phyloP scores from a whole-genome alignment of 2,329 filamentous ascomycete species.

The Pseudogymnoascus sp. region DNA sequence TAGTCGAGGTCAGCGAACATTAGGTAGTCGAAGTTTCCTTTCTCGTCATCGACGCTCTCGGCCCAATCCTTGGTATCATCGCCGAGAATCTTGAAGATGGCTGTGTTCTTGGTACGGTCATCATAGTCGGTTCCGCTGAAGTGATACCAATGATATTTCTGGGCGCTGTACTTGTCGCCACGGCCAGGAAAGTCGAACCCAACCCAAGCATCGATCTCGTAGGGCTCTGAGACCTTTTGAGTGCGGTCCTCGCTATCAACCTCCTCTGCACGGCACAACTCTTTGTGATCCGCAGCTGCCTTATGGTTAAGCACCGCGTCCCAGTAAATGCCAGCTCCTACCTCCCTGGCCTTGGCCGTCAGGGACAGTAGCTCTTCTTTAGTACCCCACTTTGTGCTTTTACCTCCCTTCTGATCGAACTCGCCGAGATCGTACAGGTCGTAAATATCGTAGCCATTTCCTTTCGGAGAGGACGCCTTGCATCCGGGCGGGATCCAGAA shows the following conservation, averaged over 20 bases:
- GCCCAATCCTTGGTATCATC: conserved; percentile 56
- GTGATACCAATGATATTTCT: conserved; percentile 60
- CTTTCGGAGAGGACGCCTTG: conserved; percentile 52
- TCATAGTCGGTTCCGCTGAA: conserved; percentile 64
- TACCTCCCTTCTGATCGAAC: conserved; percentile 60
- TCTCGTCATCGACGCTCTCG: conserved; percentile 43
- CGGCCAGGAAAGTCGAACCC: conserved; percentile 58
- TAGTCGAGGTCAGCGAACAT: conserved; percentile 69
- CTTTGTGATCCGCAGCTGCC: conserved; percentile 57
- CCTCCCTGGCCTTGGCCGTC: conserved; percentile 39
- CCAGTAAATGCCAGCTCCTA: conserved; percentile 54
- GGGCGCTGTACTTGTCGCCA: conserved; percentile 47
- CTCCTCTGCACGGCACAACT: conserved; percentile 53
- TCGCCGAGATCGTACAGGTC: conserved; percentile 65
- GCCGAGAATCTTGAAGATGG: conserved; percentile 57
- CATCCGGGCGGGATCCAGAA: conserved; percentile 65
- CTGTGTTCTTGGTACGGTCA: conserved; percentile 43
- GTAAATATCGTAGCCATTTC: conserved; percentile 63
- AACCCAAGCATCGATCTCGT: conserved; percentile 60
- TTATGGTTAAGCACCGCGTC: conserved; percentile 68
- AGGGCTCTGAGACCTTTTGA: conserved; percentile 43
- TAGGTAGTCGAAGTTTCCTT: conserved; percentile 62
- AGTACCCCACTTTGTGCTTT: conserved; percentile 60
- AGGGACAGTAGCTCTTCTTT: conserved; percentile 52
- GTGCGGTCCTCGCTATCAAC: conserved; percentile 54